Evolutionary conservation across 2,329 filamentous ascomycete genomes (phyloP), one percentile per base, ranked within the genome.

Genomic region (Nothophaeocryptopus gaeumannii): DNA sequence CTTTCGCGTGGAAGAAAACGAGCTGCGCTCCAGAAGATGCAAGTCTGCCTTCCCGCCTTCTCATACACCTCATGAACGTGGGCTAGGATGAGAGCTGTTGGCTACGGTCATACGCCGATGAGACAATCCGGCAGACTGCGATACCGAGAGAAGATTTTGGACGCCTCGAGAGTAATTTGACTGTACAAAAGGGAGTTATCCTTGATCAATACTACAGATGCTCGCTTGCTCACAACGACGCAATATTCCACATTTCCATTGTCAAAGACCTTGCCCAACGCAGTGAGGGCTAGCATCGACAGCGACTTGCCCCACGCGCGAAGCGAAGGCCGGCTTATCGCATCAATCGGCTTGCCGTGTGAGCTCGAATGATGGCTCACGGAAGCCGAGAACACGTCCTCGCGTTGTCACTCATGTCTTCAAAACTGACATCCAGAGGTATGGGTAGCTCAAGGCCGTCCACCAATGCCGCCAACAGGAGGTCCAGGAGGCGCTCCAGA

Each of bases 151-250:
- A n/a, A n/a, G n/a, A n/a, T n/a, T n/a, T n/a, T n/a, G n/a, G n/a
- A n/a, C n/a, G n/a, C n/a, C 20, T 7, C 20, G 20, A 26, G 20
- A 26, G 4, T 4, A 35, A 35, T 3, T 5, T 34, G 20, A 15
- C 40, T 43, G 30, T 43, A 45, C 42, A 45, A 45, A 45, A 33
- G 32, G 16, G 37, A 37, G 16, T 36, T 26, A 20, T 45, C 16
- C 16, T 45, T 29, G 42, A 30, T 36, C 29, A 16, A 35, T 14
- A 35, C 26, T 45, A 37, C 33, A 37, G 13, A 45, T 45, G 42
- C 33, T 45, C 34, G 42, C 42, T 45, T 26, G 42, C 33, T 45
- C 26, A 45, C 13, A 37, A 37, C 15, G 29, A 13, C 16, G 11
- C n/a, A 29, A 11, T 37, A 12, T 37, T 37, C 32, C 20, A 26